phyloP scores from a whole-genome alignment of 208 protist species.

The Trypanosoma lewisi region DNA sequence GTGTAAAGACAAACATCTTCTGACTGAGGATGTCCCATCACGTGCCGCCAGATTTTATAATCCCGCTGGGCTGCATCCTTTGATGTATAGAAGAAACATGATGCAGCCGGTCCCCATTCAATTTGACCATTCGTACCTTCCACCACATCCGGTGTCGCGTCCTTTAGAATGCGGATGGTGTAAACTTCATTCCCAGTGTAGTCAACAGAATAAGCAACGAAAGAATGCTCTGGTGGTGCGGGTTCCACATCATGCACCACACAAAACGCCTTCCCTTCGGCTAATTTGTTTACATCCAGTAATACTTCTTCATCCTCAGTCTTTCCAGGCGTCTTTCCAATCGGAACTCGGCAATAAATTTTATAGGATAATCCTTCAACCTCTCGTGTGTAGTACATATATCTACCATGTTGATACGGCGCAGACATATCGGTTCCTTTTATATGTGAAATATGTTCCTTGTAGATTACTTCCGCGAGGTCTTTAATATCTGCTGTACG shows the following conservation, averaged over 20 bases:
- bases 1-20: conserved; percentile 78
- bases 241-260: conserved; percentile 54
- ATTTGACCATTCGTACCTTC: conserved; percentile 73
- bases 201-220: conserved; percentile 84
- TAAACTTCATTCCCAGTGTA: conserved; percentile 85
- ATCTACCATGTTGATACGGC: conserved; percentile 63
- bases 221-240: conserved; percentile 55
- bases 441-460: conserved; percentile 86
- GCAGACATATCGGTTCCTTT: conserved; percentile 81
- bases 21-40: conserved; percentile 67
- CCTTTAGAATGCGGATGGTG: conserved; percentile 60
- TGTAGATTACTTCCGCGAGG: conserved; percentile 68
- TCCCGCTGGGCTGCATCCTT: conserved; percentile 77
- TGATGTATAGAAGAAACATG: conserved; percentile 81
- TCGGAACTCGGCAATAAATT: conserved; percentile 78
- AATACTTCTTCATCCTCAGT: conserved; percentile 68
- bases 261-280: conserved; percentile 81
- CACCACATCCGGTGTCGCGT: conserved; percentile 46
- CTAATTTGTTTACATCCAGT: conserved; percentile 80
- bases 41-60: conserved; percentile 86
- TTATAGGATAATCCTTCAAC: conserved; percentile 85
- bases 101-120: conserved; percentile 60
- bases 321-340: conserved; percentile 40
- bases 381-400: conserved; percentile 82
- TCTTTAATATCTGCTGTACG: conserved; percentile 55